These are phyloP conservation scores for sunflower (Helianthus annuus) DNA, from an alignment of 129 eudicot genomes.

Conservation along the genomic window HanXRQr2.0-SUNRISE NC_035434.2:154582813-154583312, in stretches of 20 bases:
- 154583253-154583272: too few species aligned
- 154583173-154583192: neutral
- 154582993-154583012: conserved; percentile 2
- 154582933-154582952: neutral
- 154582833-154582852: too few species aligned
- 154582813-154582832: too few species aligned
- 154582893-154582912: too few species aligned
- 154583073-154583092: neutral
- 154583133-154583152: neutral
- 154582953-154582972: neutral
- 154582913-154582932: neutral
- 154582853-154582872: too few species aligned
- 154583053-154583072: neutral
- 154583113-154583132: neutral
- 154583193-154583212: neutral
- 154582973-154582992: conserved; percentile 1
- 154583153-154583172: neutral
- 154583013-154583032: neutral
- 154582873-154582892: too few species aligned
- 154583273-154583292: too few species aligned
- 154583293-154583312: too few species aligned
- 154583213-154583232: too few species aligned
- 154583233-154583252: too few species aligned
- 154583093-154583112: neutral
- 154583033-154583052: neutral